phyloP scores from a whole-genome alignment of 2,329 filamentous ascomycete genomes.

The Xylaria digitata region DNA sequence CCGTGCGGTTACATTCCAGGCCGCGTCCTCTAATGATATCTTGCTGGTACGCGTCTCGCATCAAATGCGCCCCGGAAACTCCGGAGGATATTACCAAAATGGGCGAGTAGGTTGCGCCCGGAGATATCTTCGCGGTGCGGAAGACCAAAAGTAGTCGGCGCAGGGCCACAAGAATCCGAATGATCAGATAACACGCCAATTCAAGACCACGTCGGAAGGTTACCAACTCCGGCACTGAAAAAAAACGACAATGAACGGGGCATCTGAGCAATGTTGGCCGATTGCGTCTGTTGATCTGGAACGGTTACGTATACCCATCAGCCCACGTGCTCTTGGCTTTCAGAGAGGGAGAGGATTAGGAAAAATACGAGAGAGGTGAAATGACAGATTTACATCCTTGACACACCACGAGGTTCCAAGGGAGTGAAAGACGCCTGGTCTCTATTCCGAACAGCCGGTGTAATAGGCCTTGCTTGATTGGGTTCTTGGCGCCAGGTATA shows the following conservation, averaged over 20 bases:
- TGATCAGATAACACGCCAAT: constrained; percentile 4
- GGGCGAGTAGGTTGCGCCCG: constrained; percentile 9
- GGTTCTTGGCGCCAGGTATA: constrained; percentile 18
- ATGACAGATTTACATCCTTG: constrained; percentile 33
- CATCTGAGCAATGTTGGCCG: not conserved
- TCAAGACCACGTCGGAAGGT: constrained; percentile 12
- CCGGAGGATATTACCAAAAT: constrained; percentile 31
- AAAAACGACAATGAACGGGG: not conserved
- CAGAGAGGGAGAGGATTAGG: not conserved
- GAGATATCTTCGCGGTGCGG: not conserved
- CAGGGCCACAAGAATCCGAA: not conserved
- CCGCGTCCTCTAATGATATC: constrained; percentile 25
- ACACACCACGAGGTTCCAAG: constrained; percentile 34
- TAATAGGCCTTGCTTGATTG: constrained; percentile 14
- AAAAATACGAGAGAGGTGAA: not conserved
- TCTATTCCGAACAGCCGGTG: constrained; percentile 32
- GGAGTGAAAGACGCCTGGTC: constrained; percentile 25
- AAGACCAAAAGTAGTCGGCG: constrained; percentile 1
- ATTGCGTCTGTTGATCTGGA: constrained; percentile 9
- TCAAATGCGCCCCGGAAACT: constrained; percentile 32
- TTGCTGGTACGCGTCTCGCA: constrained; percentile 28
- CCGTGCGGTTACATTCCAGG: constrained; percentile 37
- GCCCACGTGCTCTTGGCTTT: constrained; percentile 11
- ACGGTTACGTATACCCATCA: not conserved
- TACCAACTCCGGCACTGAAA: not conserved